Percentiles rank a stretch among this genome's conserved stretches.
Conservation (phyloP, 2,329 filamentous ascomycete species). For the Sclerotinia sclerotiorum region DNA sequence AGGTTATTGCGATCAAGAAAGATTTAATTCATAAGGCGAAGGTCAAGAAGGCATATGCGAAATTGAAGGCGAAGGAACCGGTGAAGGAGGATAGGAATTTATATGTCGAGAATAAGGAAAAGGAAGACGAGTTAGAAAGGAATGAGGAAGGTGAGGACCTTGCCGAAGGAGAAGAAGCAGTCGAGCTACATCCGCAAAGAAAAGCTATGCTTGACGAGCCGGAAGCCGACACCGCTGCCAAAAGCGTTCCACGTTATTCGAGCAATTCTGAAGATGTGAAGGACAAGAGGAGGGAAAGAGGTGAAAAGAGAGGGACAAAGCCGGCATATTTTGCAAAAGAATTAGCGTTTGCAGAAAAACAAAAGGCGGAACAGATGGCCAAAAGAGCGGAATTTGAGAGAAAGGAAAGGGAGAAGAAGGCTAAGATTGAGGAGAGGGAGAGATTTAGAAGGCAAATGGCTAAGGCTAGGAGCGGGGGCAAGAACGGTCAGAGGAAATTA, state of each 20-base stretch:
- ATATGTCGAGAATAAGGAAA: slow-evolving; percentile 1
- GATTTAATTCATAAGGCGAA: slow-evolving; percentile 90
- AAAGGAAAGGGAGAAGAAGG: slow-evolving; percentile 53
- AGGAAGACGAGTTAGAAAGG: not conserved
- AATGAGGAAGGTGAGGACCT: not conserved
- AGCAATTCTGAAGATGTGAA: not conserved
- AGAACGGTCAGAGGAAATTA: slow-evolving; percentile 65
- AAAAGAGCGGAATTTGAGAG: slow-evolving; percentile 49
- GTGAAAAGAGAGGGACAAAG: slow-evolving; percentile 32
- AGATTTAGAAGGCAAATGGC: slow-evolving; percentile 49
- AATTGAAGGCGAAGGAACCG: slow-evolving; percentile 63
- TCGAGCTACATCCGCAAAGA: slow-evolving; percentile 60
- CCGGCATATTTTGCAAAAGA: slow-evolving; percentile 44
- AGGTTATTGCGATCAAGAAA: slow-evolving; percentile 87
- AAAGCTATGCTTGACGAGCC: slow-evolving; percentile 56
- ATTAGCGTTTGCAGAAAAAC: slow-evolving; percentile 44
- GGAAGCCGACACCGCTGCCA: slow-evolving; percentile 26
- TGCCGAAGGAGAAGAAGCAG: slow-evolving; percentile 33
- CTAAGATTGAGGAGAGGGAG: slow-evolving; percentile 61
- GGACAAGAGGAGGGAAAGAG: slow-evolving; percentile 9
- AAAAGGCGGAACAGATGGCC: slow-evolving; percentile 57
- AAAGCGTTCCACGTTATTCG: slow-evolving; percentile 9
- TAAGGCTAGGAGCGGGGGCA: slow-evolving; percentile 52
- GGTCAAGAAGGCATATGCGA: slow-evolving; percentile 87
- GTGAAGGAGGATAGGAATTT: slow-evolving; percentile 8